Conservation (phyloP, 805 yeast genomes). For the Saccharomycopsis oosterbeekiorum region DNA sequence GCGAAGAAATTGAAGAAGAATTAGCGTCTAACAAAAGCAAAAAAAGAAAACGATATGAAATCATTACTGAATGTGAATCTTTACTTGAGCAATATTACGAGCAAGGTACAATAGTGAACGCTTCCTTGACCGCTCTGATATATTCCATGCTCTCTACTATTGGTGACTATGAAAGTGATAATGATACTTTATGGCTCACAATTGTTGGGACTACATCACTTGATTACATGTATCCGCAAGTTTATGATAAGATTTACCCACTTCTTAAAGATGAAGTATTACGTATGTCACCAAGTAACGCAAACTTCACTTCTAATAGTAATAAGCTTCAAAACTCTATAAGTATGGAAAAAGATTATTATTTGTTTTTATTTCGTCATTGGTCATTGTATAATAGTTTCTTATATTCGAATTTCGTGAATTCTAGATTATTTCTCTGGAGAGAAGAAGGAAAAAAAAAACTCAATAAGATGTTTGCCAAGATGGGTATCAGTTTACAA, state of each 20-base stretch:
- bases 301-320: conserved; percentile 24
- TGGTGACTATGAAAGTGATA: conserved; percentile 62
- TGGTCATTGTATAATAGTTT: conserved; percentile 91
- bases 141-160: conserved; percentile 72
- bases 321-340: conserved; percentile 32
- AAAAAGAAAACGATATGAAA: conserved; percentile 33
- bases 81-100: conserved; percentile 66
- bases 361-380: conserved; percentile 77
- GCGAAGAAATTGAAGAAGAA: conserved; percentile 23
- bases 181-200: conserved; percentile 71
- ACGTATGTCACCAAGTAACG: conserved; percentile 41
- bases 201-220: conserved; percentile 82
- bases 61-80: conserved; percentile 38
- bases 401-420: conserved; percentile 81
- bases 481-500: conserved; percentile 87
- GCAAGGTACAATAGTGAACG: conserved; percentile 69
- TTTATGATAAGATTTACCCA: conserved; percentile 65
- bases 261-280: conserved; percentile 73
- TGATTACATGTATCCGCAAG: conserved; percentile 61
- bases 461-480: conserved; percentile 84
- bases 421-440: conserved; percentile 81
- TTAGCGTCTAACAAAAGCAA: conserved; percentile 25
- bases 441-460: conserved; percentile 83
- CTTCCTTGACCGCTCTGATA: conserved; percentile 68
- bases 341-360: conserved; percentile 71